These are phyloP conservation scores for Thuja plicata DNA, from an alignment of 83 land plant species.

Conservation along the genomic window DNA sequence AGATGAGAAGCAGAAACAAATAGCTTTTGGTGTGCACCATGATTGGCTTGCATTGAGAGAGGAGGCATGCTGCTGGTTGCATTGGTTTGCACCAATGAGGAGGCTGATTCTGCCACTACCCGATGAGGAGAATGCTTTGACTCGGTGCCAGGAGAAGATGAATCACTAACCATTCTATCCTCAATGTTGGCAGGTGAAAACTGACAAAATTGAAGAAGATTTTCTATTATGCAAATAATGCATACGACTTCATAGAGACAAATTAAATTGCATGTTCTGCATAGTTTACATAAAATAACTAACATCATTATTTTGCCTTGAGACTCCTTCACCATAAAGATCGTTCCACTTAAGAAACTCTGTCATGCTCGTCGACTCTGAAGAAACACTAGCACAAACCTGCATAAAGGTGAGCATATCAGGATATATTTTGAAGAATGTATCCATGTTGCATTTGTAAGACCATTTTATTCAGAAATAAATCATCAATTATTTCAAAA, in stretches of 20 bases:
- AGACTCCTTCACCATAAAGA: conserved; percentile 86
- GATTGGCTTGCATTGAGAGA: no score
- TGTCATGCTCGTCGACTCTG: conserved; percentile 72
- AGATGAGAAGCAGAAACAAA: no score
- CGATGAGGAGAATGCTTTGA: no score
- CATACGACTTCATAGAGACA: not conserved
- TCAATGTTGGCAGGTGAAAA: no score
- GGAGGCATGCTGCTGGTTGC: no score
- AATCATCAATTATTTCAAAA: not conserved
- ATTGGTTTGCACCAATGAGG: no score
- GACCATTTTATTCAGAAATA: not conserved
- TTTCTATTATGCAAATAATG: not conserved
- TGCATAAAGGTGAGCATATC: conserved; percentile 6
- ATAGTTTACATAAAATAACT: conserved; percentile 74
- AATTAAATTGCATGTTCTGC: not conserved
- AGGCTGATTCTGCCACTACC: no score
- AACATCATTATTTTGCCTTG: conserved; percentile 71
- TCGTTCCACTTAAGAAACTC: conserved; percentile 88
- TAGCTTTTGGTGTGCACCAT: no score
- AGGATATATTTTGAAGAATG: not conserved
- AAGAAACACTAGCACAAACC: conserved; percentile 86
- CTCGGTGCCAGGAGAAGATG: no score
- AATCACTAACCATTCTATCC: no score
- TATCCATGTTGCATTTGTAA: not conserved
- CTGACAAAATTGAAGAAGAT: no score